Evolutionary conservation across 352 stramenopile species (phyloP).

Genomic region (Pythium dissimile): DNA sequence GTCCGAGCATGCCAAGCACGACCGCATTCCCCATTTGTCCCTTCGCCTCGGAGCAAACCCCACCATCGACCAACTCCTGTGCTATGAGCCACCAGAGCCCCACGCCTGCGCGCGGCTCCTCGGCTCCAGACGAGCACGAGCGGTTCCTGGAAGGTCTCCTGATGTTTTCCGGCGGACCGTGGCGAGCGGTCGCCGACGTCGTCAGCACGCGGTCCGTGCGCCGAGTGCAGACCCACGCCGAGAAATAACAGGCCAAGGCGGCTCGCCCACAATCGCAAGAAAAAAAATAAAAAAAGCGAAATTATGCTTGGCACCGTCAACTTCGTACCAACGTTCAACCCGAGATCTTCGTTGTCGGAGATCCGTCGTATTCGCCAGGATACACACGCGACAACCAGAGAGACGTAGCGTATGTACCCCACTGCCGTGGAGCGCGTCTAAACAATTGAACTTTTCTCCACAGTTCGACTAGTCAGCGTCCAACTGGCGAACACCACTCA

Average conservation of each 20-base stretch:
- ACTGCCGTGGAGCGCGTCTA: too few species aligned
- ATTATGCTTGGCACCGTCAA: background rate
- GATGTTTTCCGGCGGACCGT: slow-evolving; percentile 11
- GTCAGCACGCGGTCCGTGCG: slow-evolving; percentile 9
- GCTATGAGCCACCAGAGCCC: background rate
- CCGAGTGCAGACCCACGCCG: slow-evolving; percentile 11
- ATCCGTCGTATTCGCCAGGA: too few species aligned
- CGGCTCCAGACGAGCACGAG: slow-evolving; percentile 17
- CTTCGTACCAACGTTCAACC: background rate
- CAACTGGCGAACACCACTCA: too few species aligned
- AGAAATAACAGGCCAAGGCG: slow-evolving; percentile 9
- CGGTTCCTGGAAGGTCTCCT: slow-evolving; percentile 17
- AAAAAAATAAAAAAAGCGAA: too few species aligned
- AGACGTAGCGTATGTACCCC: too few species aligned
- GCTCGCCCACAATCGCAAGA: slow-evolving; percentile 1
- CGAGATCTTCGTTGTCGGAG: background rate
- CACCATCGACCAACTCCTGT: background rate
- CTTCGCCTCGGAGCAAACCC: too few species aligned
- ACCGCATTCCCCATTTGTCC: too few species aligned
- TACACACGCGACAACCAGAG: too few species aligned
- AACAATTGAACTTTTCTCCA: too few species aligned
- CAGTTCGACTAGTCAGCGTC: too few species aligned
- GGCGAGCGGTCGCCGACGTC: background rate
- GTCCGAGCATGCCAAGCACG: too few species aligned
- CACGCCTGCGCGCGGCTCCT: background rate